These are phyloP conservation scores for Acacia melanoxylon DNA, from an alignment of 306 rosid genomes.

Conservation along the genomic window DNA sequence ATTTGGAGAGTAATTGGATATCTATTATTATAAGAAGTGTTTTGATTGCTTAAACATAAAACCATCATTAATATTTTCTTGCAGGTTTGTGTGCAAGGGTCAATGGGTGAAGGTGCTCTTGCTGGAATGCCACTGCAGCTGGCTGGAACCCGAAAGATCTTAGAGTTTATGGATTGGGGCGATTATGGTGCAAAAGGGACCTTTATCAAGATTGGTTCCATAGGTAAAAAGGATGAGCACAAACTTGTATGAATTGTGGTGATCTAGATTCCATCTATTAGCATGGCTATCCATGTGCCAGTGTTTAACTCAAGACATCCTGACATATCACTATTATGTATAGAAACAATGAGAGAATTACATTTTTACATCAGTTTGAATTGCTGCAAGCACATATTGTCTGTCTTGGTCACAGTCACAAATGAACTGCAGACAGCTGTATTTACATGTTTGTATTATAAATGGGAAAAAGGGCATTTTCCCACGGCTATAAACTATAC, in stretches of 20 bases:
- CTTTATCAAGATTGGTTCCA: conserved; percentile 83
- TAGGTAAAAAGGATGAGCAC: conserved; percentile 55
- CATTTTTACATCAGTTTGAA: conserved; percentile 11
- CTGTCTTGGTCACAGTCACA: neutral
- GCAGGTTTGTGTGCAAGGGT: conserved; percentile 98
- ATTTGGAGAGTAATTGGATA: conserved; percentile 17
- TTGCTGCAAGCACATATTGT: conserved; percentile 3
- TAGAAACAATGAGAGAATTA: conserved; percentile 10
- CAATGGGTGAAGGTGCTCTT: conserved; percentile 98
- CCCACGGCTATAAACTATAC: neutral
- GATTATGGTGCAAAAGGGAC: conserved; percentile 86
- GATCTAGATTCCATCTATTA: conserved; percentile 23
- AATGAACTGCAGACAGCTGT: conserved; percentile 14
- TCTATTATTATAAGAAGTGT: neutral
- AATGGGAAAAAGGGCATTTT: neutral
- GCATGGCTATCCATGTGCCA: conserved; percentile 19
- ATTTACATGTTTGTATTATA: neutral
- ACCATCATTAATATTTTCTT: conserved; percentile 23
- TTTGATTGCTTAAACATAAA: conserved; percentile 23
- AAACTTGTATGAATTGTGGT: conserved; percentile 26
- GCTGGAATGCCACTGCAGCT: conserved; percentile 99
- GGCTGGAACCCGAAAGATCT: conserved; percentile 81
- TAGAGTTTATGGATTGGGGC: conserved; percentile 99
- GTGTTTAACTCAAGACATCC: neutral
- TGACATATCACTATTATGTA: conserved; percentile 10